phyloP scores from a whole-genome alignment of 768 basidiomycete genomes.

The Neoboletus magnificus region DNA sequence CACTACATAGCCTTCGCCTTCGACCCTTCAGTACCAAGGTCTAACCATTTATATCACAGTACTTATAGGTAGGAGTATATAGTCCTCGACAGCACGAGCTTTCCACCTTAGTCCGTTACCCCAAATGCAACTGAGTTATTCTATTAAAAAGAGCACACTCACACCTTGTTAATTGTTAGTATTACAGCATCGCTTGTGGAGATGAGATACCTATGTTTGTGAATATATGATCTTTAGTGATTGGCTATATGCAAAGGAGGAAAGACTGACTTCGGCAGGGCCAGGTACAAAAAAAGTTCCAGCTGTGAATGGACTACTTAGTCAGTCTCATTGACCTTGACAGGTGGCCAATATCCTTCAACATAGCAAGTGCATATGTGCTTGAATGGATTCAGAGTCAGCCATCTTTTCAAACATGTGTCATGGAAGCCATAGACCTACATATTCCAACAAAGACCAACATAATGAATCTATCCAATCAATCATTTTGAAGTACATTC shows the following conservation, averaged over 20 bases:
- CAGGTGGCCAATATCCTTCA: no score
- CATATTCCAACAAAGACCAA: slow-evolving; percentile 5
- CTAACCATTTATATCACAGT: no score
- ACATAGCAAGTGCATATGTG: slow-evolving; percentile 2
- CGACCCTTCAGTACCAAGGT: no score
- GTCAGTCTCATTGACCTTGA: background rate
- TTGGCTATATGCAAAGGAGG: background rate
- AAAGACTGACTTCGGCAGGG: slow-evolving; percentile 3
- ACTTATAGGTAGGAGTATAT: no score
- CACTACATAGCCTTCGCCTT: no score
- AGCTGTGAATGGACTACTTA: background rate
- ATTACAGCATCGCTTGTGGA: background rate
- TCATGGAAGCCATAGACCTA: background rate
- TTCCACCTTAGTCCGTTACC: no score
- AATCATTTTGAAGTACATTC: background rate
- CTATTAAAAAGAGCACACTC: background rate
- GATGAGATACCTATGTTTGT: slow-evolving; percentile 2
- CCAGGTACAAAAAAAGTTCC: slow-evolving; percentile 2
- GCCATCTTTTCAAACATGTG: background rate
- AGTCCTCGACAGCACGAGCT: no score
- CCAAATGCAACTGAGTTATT: no score
- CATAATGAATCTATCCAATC: slow-evolving; percentile 4
- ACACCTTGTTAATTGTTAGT: slow-evolving; percentile 4
- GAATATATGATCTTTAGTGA: background rate
- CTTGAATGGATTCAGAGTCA: background rate